Evolutionary conservation across 257 asterid genomes (phyloP).

Genomic region (Sherardia arvensis): DNA sequence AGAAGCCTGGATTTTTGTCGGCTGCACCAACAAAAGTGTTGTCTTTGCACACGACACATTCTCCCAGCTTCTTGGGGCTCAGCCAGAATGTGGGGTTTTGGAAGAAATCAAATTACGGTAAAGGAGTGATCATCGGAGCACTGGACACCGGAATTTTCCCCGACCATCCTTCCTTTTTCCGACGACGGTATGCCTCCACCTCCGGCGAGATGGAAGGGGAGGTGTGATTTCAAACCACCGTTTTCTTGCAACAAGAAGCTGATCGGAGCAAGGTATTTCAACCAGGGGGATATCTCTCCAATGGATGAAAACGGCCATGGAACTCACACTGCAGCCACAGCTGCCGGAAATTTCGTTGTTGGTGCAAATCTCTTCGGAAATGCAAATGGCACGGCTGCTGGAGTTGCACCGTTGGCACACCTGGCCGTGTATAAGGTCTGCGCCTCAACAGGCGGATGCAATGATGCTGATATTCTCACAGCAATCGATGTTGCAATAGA

Average conservation of each 20-base stretch:
- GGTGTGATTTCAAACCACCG: neutral
- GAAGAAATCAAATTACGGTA: neutral
- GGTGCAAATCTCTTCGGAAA: constrained; percentile 12
- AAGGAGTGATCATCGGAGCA: neutral
- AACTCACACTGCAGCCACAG: constrained; percentile 5
- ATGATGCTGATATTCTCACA: constrained; percentile 1
- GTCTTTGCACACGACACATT: neutral
- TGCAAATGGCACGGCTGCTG: constrained; percentile 14
- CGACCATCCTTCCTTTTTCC: constrained; percentile 1
- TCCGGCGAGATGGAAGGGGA: constrained; percentile 2
- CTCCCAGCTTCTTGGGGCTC: constrained; percentile 4
- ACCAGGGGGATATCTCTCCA: neutral
- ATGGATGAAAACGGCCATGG: neutral
- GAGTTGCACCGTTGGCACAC: constrained; percentile 14
- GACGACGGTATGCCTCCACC: constrained; percentile 3
- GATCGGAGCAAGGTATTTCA: neutral
- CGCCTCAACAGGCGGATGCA: neutral
- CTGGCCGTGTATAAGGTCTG: constrained; percentile 13
- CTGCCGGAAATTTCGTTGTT: constrained; percentile 8
- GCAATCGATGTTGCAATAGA: constrained; percentile 10
- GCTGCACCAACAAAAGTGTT: too few species aligned
- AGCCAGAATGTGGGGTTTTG: too few species aligned
- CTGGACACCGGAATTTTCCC: neutral
- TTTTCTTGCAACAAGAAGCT: too few species aligned
- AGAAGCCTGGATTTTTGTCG: too few species aligned